phyloP scores from a whole-genome alignment of 345 rosid genomes.

The Viola odorata region DNA sequence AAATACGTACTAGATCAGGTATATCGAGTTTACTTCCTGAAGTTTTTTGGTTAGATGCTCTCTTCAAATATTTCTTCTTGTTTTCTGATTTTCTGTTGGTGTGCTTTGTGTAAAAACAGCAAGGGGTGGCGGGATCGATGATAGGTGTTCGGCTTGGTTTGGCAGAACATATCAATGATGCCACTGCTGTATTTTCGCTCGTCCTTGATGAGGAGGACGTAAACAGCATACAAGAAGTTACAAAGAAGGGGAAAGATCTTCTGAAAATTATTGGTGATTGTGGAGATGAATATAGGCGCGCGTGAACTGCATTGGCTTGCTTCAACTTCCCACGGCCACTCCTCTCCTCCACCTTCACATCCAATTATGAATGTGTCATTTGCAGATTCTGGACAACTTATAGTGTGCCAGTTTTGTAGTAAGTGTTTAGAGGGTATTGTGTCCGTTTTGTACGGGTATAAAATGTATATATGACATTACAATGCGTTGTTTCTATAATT shows the following conservation, averaged over 20 bases:
- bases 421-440: too few relatives aligned
- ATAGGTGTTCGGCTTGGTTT: conserved; percentile 85
- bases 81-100: not conserved
- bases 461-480: too few relatives aligned
- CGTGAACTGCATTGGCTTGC: conserved; percentile 18
- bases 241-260: conserved; percentile 62
- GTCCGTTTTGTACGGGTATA: too few relatives aligned
- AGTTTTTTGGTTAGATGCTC: not conserved
- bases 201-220: conserved; percentile 74
- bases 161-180: conserved; percentile 66
- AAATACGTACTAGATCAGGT: conserved; percentile 84
- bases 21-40: not conserved
- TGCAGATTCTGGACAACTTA: too few relatives aligned
- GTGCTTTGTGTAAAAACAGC: conserved; percentile 36
- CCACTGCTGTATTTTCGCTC: conserved; percentile 65
- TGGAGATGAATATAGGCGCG: conserved; percentile 81
- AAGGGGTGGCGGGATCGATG: conserved; percentile 91
- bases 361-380: too few relatives aligned
- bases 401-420: too few relatives aligned
- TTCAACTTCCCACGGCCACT: not conserved
- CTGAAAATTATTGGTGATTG: conserved; percentile 87
- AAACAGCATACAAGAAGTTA: conserved; percentile 53
- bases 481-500: too few relatives aligned
- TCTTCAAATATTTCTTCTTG: not conserved
- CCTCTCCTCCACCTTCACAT: too few relatives aligned